Conservation (phyloP, 202 grass and related monocot genomes). For the Thinopyrum obtusiflorum region DNA sequence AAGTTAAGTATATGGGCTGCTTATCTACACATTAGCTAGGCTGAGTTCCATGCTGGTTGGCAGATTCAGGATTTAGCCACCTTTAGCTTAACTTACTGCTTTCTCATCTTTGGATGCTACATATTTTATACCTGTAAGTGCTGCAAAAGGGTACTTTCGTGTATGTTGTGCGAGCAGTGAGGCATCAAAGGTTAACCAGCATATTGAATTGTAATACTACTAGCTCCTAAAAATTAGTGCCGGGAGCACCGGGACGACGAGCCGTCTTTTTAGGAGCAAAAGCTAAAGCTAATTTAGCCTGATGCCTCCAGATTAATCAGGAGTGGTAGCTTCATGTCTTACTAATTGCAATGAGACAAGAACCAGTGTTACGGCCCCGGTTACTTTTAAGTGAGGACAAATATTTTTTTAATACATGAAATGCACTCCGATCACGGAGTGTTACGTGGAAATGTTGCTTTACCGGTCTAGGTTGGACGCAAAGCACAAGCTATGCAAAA, state of each 20-base stretch:
- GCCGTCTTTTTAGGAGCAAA: constrained; percentile 29
- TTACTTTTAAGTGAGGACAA: not conserved
- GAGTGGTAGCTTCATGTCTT: not conserved
- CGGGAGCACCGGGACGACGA: not conserved
- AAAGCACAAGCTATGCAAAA: not conserved
- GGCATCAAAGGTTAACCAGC: not conserved
- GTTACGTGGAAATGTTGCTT: constrained; percentile 13
- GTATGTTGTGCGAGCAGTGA: not conserved
- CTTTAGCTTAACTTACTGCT: not conserved
- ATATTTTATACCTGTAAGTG: constrained; percentile 3
- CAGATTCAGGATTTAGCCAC: constrained; percentile 22
- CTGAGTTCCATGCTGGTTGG: constrained; percentile 14
- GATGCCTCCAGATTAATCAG: not conserved
- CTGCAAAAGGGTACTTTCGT: not conserved
- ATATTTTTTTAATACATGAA: not conserved
- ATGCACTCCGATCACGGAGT: not conserved
- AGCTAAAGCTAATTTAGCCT: constrained; percentile 5
- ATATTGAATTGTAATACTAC: not conserved
- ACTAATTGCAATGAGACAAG: constrained; percentile 37
- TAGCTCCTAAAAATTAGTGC: constrained; percentile 12
- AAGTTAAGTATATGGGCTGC: not conserved
- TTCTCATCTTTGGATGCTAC: not conserved
- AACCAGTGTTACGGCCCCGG: not conserved
- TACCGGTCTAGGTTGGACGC: not conserved
- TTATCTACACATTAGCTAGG: constrained; percentile 22